Conservation (phyloP, 2,329 filamentous ascomycete genomes). For the Penicillium sp. region DNA sequence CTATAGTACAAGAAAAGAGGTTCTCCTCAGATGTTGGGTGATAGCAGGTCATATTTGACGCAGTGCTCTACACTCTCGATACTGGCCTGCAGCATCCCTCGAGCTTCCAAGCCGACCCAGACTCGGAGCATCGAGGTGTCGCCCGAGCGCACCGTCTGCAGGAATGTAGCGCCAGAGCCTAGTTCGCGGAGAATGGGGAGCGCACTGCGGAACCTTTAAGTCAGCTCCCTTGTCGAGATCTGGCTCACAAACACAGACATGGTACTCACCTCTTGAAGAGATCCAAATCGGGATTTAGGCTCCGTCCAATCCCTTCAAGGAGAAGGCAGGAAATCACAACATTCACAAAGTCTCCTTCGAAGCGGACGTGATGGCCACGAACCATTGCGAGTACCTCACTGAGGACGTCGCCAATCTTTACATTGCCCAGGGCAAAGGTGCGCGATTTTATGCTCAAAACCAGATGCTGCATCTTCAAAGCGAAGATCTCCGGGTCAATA, state of each 20-base stretch:
- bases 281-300: constrained; percentile 80
- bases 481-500: constrained; percentile 84
- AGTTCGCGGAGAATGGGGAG: constrained; percentile 87
- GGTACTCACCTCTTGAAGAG: constrained; percentile 66
- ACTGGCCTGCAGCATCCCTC: constrained; percentile 84
- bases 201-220: constrained; percentile 55
- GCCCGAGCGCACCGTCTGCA: constrained; percentile 64
- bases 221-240: constrained; percentile 4
- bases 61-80: constrained; percentile 85
- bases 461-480: constrained; percentile 93
- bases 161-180: constrained; percentile 58
- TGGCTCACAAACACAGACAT: background rate
- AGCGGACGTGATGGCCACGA: constrained; percentile 80
- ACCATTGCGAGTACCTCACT: constrained; percentile 92
- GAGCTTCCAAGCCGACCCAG: constrained; percentile 86
- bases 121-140: constrained; percentile 84
- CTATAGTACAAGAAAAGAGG: constrained; percentile 11
- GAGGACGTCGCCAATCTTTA: constrained; percentile 93
- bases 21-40: constrained; percentile 70
- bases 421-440: constrained; percentile 86
- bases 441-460: constrained; percentile 85
- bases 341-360: constrained; percentile 98
- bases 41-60: constrained; percentile 85
- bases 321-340: constrained; percentile 93
- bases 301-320: constrained; percentile 88